These are phyloP conservation scores for Cercospora zeina DNA, from an alignment of 2,329 filamentous ascomycete genomes.

Conservation along the genomic window DNA sequence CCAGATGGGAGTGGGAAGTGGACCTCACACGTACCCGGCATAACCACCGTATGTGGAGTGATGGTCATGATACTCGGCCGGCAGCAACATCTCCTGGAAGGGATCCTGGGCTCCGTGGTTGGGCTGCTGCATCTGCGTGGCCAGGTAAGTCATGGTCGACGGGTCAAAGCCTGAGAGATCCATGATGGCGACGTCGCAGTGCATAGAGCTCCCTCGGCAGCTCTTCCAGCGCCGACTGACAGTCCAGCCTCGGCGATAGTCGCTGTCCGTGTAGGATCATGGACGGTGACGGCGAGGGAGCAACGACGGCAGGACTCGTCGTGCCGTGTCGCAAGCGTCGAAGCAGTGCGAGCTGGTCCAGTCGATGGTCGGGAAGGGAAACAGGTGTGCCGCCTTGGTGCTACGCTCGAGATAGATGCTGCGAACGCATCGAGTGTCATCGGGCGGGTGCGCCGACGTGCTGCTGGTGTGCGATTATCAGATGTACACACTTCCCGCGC, in stretches of 20 bases:
- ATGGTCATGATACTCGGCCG: conserved; percentile 59
- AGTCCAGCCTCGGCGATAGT: conserved; percentile 5
- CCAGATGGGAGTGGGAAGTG: not conserved
- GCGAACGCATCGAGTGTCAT: conserved; percentile 20
- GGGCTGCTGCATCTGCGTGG: conserved; percentile 58
- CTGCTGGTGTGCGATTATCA: too few relatives aligned
- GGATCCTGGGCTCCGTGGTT: conserved; percentile 51
- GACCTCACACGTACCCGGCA: conserved; percentile 51
- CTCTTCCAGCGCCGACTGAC: conserved; percentile 1
- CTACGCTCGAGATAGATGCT: conserved; percentile 14
- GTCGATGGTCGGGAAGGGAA: conserved; percentile 23
- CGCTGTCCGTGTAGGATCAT: not conserved
- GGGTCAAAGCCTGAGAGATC: conserved; percentile 37
- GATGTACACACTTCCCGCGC: conserved; percentile 2
- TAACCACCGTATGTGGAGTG: conserved; percentile 62
- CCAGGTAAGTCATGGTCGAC: conserved; percentile 59
- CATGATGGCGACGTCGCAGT: conserved; percentile 33
- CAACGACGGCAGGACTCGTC: not conserved
- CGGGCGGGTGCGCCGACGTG: not conserved
- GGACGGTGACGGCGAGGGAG: not conserved
- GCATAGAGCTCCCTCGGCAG: too few relatives aligned
- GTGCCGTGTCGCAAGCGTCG: not conserved
- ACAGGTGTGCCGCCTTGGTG: conserved; percentile 21
- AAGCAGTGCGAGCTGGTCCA: conserved; percentile 20
- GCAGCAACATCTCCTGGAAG: conserved; percentile 50